A percentile compares a stretch with the other conserved stretches of the same genome.
Conservation (phyloP, 495 filamentous ascomycete genomes). For the Neurospora tetrasperma region DNA sequence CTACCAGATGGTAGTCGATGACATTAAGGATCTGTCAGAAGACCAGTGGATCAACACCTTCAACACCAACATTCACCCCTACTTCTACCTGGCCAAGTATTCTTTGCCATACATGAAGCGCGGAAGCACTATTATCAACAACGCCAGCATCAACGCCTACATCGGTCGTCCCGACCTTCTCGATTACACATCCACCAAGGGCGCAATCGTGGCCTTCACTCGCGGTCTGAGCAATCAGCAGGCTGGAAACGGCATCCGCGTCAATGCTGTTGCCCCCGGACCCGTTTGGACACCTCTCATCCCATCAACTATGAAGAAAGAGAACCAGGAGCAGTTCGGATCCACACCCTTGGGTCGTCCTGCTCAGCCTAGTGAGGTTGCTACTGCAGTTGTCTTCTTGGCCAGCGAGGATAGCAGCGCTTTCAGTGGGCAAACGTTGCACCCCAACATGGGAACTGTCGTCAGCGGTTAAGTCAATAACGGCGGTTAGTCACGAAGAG, state of each 20-base stretch:
- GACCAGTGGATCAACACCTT: conserved; percentile 72
- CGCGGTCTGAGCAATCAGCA: conserved; percentile 70
- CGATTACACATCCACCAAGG: conserved; percentile 79
- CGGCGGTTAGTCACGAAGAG: not conserved
- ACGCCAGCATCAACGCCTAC: conserved; percentile 72
- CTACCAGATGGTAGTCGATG: conserved; percentile 62
- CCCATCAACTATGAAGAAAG: conserved; percentile 62
- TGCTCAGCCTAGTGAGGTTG: conserved; percentile 68
- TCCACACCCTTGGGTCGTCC: conserved; percentile 71
- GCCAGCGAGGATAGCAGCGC: conserved; percentile 64
- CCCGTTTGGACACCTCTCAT: conserved; percentile 82
- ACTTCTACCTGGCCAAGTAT: conserved; percentile 72
- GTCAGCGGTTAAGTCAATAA: conserved; percentile 42
- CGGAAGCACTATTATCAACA: conserved; percentile 78
- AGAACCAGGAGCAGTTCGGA: conserved; percentile 57
- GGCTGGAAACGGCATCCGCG: conserved; percentile 60
- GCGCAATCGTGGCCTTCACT: conserved; percentile 74
- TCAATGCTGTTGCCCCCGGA: conserved; percentile 73
- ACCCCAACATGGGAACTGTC: conserved; percentile 58
- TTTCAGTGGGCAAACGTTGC: conserved; percentile 50
- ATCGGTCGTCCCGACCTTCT: conserved; percentile 72
- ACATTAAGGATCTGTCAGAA: conserved; percentile 66
- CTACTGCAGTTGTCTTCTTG: conserved; percentile 78
- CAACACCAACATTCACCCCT: conserved; percentile 65
- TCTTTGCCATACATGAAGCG: conserved; percentile 61